Evolutionary conservation across 768 basidiomycete species (phyloP).

Genomic region (Leccinum broughii): DNA sequence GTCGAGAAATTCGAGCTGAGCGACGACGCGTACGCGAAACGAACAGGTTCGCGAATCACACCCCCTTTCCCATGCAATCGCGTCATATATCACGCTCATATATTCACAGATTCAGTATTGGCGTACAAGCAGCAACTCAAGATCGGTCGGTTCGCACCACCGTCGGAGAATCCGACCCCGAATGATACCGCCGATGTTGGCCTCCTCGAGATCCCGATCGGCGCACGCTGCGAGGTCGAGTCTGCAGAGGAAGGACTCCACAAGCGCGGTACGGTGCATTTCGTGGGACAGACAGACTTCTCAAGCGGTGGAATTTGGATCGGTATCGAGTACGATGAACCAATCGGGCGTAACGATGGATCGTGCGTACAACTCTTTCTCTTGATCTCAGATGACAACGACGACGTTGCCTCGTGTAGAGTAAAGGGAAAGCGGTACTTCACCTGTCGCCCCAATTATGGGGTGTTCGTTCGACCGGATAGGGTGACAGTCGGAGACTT

Average conservation of each 20-base stretch:
- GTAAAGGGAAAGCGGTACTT: slow-evolving; percentile 89
- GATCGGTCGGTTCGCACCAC: slow-evolving; percentile 83
- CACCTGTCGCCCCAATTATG: slow-evolving; percentile 70
- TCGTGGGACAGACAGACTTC: slow-evolving; percentile 80
- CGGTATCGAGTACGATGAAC: slow-evolving; percentile 94
- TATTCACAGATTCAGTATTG: slow-evolving; percentile 73
- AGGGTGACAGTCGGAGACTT: slow-evolving; percentile 83
- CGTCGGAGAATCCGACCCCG: slow-evolving; percentile 34
- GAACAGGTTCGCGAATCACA: slow-evolving; percentile 56
- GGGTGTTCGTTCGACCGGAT: slow-evolving; percentile 85
- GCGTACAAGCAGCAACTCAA: slow-evolving; percentile 85
- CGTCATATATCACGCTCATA: not conserved
- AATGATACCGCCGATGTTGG: slow-evolving; percentile 17
- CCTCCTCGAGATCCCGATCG: slow-evolving; percentile 58
- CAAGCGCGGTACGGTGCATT: slow-evolving; percentile 85
- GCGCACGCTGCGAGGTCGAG: slow-evolving; percentile 83
- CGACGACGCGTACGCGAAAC: slow-evolving; percentile 74
- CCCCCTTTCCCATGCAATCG: not conserved
- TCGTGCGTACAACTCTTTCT: slow-evolving; percentile 57
- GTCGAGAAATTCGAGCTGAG: slow-evolving; percentile 94
- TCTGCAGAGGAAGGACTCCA: slow-evolving; percentile 64
- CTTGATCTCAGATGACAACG: not conserved
- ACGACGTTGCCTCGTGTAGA: slow-evolving; percentile 39
- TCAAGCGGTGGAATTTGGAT: slow-evolving; percentile 73
- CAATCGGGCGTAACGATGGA: slow-evolving; percentile 93